Evolutionary conservation across 1,284 basidiomycete species (phyloP), one percentile per base, ranked within the genome.

Genomic region (Tremellales sp.): DNA sequence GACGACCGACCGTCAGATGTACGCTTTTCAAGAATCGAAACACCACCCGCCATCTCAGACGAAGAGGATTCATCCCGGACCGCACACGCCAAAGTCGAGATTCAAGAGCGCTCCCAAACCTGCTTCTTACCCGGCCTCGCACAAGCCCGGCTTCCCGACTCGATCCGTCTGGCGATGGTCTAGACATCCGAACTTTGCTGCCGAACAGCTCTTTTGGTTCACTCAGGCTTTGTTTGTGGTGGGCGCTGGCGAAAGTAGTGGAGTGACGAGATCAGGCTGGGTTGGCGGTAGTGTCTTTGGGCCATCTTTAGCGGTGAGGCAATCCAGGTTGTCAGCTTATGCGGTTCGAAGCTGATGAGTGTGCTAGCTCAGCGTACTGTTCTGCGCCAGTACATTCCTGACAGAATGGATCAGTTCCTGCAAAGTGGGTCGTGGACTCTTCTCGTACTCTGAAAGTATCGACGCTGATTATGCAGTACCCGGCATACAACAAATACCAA

Each of bases 131-230:
- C 85, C 22, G 76, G 79, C 36, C 76, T 85, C 43, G 57, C 78
- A 45, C 4, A 77, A 84, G 57, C 79, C 91, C 5, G 93, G 93
- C 1, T 97, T 97, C 69, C 76, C 86, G 22, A 90, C 89, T 0
- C 79, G 79, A 12, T 91, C 92, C 1, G 73, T 97, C 10, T 97
- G 88, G 87, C 81, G 82, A 1, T 90, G 84, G 78, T 84, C 82
- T 2, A 79, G 93, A 15, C 93, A 97, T 70, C 91, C 93, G 17
- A 96, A 96, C 70, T 93, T 91, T 72, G 76, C 85, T 0, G 90
- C 86, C 67, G 91, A 96, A 68, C 90, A 93, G 73, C 74, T 76
- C 7, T 90, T 92, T 74, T 94, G 90, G 90, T 83, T 90, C 56
- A 53, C 64, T 11, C 74, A 75, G 54, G 70, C 65, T 11, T 52